Evolutionary conservation across 371 early-diverging fungal genomes (phyloP).

Genomic region (Apophysomyces elegans): DNA sequence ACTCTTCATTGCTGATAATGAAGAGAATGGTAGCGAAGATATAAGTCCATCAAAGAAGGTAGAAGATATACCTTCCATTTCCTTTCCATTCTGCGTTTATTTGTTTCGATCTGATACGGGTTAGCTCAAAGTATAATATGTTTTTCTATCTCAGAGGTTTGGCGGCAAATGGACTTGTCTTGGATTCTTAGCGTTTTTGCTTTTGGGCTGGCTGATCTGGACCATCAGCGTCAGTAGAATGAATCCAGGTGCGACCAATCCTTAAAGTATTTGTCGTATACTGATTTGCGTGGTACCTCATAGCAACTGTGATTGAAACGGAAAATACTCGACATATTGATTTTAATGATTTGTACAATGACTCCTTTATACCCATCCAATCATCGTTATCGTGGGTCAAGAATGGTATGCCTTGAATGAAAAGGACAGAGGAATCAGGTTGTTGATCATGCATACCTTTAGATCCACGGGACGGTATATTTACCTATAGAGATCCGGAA

Average conservation of each 20-base stretch:
- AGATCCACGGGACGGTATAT: constrained; percentile 56
- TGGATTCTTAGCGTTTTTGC: constrained; percentile 17
- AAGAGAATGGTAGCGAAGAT: constrained; percentile 12
- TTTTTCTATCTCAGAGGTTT: not conserved
- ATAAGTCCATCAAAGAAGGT: not conserved
- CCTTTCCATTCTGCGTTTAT: not conserved
- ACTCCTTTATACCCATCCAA: constrained; percentile 46
- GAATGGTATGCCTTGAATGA: constrained; percentile 35
- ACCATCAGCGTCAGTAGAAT: constrained; percentile 16
- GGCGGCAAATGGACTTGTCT: constrained; percentile 23
- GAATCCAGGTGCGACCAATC: constrained; percentile 18
- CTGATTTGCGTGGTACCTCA: too few species aligned
- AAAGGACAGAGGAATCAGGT: not conserved
- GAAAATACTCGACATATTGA: constrained; percentile 35
- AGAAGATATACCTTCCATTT: not conserved
- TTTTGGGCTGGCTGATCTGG: constrained; percentile 27
- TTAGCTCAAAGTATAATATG: too few species aligned
- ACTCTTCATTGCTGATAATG: constrained; percentile 19
- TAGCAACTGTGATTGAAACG: not conserved
- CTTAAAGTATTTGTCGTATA: not conserved
- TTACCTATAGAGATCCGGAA: constrained; percentile 43
- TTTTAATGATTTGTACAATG: constrained; percentile 59
- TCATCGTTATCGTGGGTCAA: constrained; percentile 55
- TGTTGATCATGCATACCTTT: not conserved
- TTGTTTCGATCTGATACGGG: not conserved